Evolutionary conservation across 2,329 filamentous ascomycete genomes (phyloP).

Genomic region (Raffaelea ambrosiae): DNA sequence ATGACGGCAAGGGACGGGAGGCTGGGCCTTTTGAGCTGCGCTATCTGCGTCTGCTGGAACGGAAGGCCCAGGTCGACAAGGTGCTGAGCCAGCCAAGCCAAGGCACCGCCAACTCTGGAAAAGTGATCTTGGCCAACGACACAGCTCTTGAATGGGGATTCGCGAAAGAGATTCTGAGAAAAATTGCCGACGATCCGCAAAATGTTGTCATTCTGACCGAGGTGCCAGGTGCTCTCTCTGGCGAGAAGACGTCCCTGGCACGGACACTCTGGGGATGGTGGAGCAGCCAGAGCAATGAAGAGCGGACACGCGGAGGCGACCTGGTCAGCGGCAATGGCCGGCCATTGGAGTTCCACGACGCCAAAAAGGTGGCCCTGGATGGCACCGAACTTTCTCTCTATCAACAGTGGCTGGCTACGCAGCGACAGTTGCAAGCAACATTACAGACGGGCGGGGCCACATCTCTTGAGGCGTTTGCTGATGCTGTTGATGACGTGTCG

Average conservation of each 20-base stretch:
- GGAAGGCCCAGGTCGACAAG: conserved; percentile 69
- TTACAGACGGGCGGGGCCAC: conserved; percentile 59
- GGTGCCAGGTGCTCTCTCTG: conserved; percentile 41
- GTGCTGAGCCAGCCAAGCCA: conserved; percentile 40
- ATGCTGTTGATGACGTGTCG: conserved; percentile 77
- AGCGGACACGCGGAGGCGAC: conserved; percentile 35
- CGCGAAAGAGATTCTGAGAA: conserved; percentile 69
- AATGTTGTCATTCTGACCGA: conserved; percentile 89
- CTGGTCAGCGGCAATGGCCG: conserved; percentile 58
- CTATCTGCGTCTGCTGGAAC: conserved; percentile 74
- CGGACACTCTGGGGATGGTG: conserved; percentile 74
- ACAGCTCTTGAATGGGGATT: conserved; percentile 91
- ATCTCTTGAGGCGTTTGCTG: conserved; percentile 59
- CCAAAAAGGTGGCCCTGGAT: conserved; percentile 57
- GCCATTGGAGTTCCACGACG: conserved; percentile 51
- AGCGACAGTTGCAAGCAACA: conserved; percentile 78
- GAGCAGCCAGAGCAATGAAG: conserved; percentile 34
- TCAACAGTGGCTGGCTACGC: conserved; percentile 85
- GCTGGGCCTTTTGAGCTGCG: conserved; percentile 83
- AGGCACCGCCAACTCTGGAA: conserved; percentile 40
- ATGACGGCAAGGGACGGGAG: conserved; percentile 40
- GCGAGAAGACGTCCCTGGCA: conserved; percentile 51
- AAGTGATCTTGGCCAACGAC: conserved; percentile 87
- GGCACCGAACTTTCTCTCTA: conserved; percentile 73
- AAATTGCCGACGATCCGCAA: conserved; percentile 64